phyloP scores from a whole-genome alignment of 768 basidiomycete genomes.

The Kwoniella europaea region DNA sequence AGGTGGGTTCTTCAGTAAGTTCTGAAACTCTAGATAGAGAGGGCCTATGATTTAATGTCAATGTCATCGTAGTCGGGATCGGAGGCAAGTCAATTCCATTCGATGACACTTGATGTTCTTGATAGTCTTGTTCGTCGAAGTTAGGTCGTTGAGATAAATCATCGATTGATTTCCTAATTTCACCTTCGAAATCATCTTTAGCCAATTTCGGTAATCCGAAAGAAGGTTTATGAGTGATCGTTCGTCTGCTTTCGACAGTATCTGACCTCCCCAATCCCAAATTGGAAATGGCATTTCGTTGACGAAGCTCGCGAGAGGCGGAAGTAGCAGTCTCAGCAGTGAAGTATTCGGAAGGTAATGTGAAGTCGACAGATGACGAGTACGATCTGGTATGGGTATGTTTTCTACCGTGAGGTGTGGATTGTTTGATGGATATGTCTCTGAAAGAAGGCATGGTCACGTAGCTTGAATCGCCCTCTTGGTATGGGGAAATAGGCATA shows the following conservation, averaged over 20 bases:
- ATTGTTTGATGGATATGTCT: slow-evolving; percentile 10
- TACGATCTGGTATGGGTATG: slow-evolving; percentile 23
- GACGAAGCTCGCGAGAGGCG: slow-evolving; percentile 15
- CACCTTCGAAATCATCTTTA: slow-evolving; percentile 30
- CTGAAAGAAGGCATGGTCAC: slow-evolving; percentile 19
- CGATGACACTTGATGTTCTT: no score
- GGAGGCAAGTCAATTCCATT: slow-evolving; percentile 41
- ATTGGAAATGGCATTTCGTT: slow-evolving; percentile 8
- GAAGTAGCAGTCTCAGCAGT: slow-evolving; percentile 17
- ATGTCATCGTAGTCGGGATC: slow-evolving; percentile 27
- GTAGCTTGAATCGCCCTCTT: slow-evolving; percentile 15
- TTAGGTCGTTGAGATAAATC: slow-evolving; percentile 9
- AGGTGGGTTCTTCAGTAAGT: slow-evolving; percentile 21
- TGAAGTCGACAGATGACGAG: slow-evolving; percentile 35
- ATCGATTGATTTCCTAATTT: slow-evolving; percentile 33
- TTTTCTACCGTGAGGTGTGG: slow-evolving; percentile 9
- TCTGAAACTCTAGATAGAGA: slow-evolving; percentile 21
- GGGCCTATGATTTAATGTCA: slow-evolving; percentile 13
- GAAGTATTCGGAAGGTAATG: slow-evolving; percentile 26
- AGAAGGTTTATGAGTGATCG: slow-evolving; percentile 32
- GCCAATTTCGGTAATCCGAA: slow-evolving; percentile 39
- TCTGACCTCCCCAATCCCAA: neutral
- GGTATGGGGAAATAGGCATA: slow-evolving; percentile 8
- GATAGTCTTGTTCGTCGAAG: no score
- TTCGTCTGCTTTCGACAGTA: slow-evolving; percentile 4